These are phyloP conservation scores for Aspergillus cavernicola DNA, from an alignment of 495 filamentous ascomycete genomes.

Conservation along the genomic window DNA sequence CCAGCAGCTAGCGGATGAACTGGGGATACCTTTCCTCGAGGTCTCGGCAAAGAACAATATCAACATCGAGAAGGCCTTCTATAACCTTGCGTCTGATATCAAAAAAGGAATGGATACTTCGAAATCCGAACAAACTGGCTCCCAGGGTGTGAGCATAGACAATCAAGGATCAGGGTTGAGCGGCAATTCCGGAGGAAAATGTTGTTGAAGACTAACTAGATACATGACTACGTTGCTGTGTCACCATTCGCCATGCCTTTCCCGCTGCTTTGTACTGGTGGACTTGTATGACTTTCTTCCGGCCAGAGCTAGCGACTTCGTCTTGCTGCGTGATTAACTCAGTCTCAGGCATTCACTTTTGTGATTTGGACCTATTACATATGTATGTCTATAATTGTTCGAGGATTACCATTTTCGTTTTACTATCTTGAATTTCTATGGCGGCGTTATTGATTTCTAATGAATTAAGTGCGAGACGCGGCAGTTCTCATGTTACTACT, in stretches of 20 bases:
- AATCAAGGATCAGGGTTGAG: slow-evolving; percentile 57
- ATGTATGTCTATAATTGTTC: slow-evolving; percentile 14
- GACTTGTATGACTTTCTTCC: not conserved
- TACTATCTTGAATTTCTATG: not conserved
- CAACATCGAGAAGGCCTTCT: slow-evolving; percentile 99
- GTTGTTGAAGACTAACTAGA: slow-evolving; percentile 60
- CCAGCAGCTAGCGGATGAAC: slow-evolving; percentile 89
- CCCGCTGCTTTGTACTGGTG: not conserved
- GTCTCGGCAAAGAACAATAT: slow-evolving; percentile 98
- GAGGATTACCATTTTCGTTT: slow-evolving; percentile 1
- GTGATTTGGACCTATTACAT: slow-evolving; percentile 9
- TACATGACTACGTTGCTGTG: slow-evolving; percentile 11
- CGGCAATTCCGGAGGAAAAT: slow-evolving; percentile 68
- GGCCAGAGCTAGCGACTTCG: not conserved
- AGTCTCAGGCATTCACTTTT: not conserved
- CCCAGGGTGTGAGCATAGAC: slow-evolving; percentile 67
- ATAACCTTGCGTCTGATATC: slow-evolving; percentile 90
- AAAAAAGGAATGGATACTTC: slow-evolving; percentile 80
- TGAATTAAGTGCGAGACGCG: not conserved
- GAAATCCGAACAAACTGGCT: slow-evolving; percentile 66
- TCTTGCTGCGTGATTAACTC: not conserved
- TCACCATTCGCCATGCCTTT: slow-evolving; percentile 9
- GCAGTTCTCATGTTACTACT: not conserved
- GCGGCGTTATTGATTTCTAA: slow-evolving; percentile 2
- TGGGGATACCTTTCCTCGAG: slow-evolving; percentile 97